Evolutionary conservation across 2,329 filamentous ascomycete genomes (phyloP).

Genomic region (Penicillium glabrum): DNA sequence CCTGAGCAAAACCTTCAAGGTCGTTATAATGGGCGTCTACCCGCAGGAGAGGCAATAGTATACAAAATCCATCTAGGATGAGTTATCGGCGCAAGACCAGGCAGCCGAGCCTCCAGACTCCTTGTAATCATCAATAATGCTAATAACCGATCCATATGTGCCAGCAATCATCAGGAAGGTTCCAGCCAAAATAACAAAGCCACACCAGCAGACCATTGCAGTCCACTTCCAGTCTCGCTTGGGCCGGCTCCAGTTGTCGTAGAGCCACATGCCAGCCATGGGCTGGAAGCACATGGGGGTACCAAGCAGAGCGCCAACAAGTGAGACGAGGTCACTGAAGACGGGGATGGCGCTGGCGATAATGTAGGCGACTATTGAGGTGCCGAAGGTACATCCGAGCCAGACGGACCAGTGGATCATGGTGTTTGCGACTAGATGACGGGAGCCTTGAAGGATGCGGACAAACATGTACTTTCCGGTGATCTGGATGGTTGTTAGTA

Average conservation of each 20-base stretch:
- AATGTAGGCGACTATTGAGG: slow-evolving; percentile 23
- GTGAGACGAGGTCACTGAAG: slow-evolving; percentile 24
- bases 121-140: slow-evolving; percentile 41
- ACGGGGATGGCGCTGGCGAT: slow-evolving; percentile 29
- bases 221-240: slow-evolving; percentile 18
- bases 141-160: slow-evolving; percentile 46
- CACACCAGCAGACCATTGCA: slow-evolving; percentile 20
- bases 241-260: slow-evolving; percentile 39
- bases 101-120: slow-evolving; percentile 36
- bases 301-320: slow-evolving; percentile 27
- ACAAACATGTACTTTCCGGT: slow-evolving; percentile 25
- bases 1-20: not conserved
- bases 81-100: slow-evolving; percentile 49
- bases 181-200: slow-evolving; percentile 39
- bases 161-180: slow-evolving; percentile 47
- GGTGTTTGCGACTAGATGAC: slow-evolving; percentile 22
- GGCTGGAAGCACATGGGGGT: slow-evolving; percentile 26
- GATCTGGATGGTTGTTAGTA: slow-evolving; percentile 10
- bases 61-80: slow-evolving; percentile 8
- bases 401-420: slow-evolving; percentile 24
- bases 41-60: not conserved
- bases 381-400: slow-evolving; percentile 22
- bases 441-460: slow-evolving; percentile 21
- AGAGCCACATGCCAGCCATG: slow-evolving; percentile 47
- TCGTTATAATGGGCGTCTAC: not conserved